Evolutionary conservation across 1,284 basidiomycete genomes (phyloP).

Genomic region (Cryptococcus sp.): DNA sequence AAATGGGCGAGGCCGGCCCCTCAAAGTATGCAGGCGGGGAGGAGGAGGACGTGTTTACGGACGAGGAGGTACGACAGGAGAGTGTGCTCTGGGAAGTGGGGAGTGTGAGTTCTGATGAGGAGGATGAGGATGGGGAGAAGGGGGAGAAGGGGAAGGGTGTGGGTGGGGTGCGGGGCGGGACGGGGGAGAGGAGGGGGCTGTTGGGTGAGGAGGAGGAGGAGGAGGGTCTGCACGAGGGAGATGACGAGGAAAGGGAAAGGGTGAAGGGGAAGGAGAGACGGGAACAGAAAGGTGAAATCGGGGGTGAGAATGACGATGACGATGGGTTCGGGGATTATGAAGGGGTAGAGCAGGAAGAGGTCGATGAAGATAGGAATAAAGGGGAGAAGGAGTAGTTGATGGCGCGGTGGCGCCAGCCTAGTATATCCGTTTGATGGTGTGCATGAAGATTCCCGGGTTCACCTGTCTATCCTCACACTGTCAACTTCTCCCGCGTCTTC

Average conservation of each 20-base stretch:
- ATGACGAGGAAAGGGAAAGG: slow-evolving; percentile 8
- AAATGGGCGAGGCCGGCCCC: slow-evolving; percentile 13
- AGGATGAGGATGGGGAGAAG: slow-evolving; percentile 18
- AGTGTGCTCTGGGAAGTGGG: slow-evolving; percentile 45
- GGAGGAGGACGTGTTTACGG: slow-evolving; percentile 2
- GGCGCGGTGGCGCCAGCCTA: too few species aligned
- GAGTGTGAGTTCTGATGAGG: slow-evolving; percentile 30
- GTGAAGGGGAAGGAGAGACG: background rate
- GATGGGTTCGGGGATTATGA: slow-evolving; percentile 34
- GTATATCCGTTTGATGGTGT: too few species aligned
- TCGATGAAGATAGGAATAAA: slow-evolving; percentile 1
- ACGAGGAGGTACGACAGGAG: slow-evolving; percentile 10
- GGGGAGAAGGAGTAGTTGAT: background rate
- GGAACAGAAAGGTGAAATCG: slow-evolving; percentile 24
- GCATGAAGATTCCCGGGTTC: too few species aligned
- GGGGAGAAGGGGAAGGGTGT: slow-evolving; percentile 27
- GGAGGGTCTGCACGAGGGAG: slow-evolving; percentile 18
- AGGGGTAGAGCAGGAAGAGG: slow-evolving; percentile 13
- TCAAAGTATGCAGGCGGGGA: background rate
- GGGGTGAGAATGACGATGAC: slow-evolving; percentile 26
- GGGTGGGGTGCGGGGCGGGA: slow-evolving; percentile 21
- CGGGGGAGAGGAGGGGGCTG: slow-evolving; percentile 37
- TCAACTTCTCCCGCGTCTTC: background rate
- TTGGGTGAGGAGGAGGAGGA: slow-evolving; percentile 29
- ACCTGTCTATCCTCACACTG: too few species aligned